Percentiles rank a stretch among this genome's conserved stretches.
phyloP scores from a whole-genome alignment of 1,284 basidiomycete species.

The Ganoderma sp. region DNA sequence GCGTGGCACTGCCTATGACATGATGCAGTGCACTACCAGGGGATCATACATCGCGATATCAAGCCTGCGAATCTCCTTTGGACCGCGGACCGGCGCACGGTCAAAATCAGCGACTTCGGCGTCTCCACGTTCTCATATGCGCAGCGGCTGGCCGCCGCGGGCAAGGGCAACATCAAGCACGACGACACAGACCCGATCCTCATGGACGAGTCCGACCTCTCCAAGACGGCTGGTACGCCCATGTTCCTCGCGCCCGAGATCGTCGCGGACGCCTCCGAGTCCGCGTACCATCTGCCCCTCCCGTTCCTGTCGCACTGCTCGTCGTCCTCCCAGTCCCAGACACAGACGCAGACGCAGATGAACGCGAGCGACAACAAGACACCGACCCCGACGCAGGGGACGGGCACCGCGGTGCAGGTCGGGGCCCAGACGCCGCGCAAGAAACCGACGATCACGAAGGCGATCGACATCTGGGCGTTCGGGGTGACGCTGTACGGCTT shows the following conservation, averaged over 20 bases:
- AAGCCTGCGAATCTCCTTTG: conserved; percentile 97
- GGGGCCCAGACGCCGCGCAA: conserved; percentile 35
- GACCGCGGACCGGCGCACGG: conserved; percentile 79
- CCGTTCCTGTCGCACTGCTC: conserved; percentile 30
- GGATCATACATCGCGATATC: conserved; percentile 99
- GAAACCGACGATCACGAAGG: conserved; percentile 84
- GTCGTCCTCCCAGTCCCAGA: conserved; percentile 38
- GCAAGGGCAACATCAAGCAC: conserved; percentile 45
- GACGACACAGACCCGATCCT: conserved; percentile 61
- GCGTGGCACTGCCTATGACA: neutral
- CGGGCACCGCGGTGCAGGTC: conserved; percentile 23
- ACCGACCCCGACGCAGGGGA: neutral
- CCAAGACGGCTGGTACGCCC: conserved; percentile 95
- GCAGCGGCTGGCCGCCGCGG: conserved; percentile 66
- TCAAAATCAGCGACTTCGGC: conserved; percentile 99
- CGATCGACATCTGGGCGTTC: conserved; percentile 99
- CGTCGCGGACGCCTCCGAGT: conserved; percentile 59
- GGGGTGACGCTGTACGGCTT: conserved; percentile 98
- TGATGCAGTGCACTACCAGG: conserved; percentile 86
- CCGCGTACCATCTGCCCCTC: conserved; percentile 8
- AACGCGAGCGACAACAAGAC: conserved; percentile 1
- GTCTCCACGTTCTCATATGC: conserved; percentile 95
- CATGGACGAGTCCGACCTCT: conserved; percentile 86
- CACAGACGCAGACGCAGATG: conserved; percentile 12
- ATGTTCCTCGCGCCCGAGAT: conserved; percentile 99